phyloP scores from a whole-genome alignment of 805 yeast species.

The Clavispora vitiphila region DNA sequence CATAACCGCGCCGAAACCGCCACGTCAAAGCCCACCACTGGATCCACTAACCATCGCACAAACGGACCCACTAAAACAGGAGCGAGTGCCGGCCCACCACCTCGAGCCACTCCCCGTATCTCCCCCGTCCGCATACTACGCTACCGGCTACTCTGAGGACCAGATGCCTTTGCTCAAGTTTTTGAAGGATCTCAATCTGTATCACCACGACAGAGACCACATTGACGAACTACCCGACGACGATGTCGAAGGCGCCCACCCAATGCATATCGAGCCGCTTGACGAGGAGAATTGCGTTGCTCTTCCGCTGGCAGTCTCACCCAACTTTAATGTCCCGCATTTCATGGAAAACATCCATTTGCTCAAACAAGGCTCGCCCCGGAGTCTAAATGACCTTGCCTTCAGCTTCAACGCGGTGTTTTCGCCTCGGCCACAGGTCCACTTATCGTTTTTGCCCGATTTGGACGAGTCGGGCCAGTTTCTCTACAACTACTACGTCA shows the following conservation, averaged over 20 bases:
- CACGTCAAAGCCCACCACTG: too few relatives aligned
- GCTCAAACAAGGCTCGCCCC: constrained; percentile 7
- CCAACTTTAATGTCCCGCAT: constrained; percentile 9
- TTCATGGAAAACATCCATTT: constrained; percentile 12
- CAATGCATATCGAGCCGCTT: not conserved
- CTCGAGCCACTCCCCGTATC: not conserved
- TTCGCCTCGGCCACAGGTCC: constrained; percentile 24
- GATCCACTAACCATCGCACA: too few relatives aligned
- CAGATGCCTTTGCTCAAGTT: not conserved
- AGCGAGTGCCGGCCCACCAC: not conserved
- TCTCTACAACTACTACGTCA: constrained; percentile 47
- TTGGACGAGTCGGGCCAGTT: constrained; percentile 16
- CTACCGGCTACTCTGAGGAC: not conserved
- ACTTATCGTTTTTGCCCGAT: constrained; percentile 16
- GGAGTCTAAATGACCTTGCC: constrained; percentile 5
- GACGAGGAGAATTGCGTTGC: not conserved
- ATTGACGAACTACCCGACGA: not conserved
- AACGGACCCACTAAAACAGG: not conserved
- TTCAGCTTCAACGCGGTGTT: constrained; percentile 18
- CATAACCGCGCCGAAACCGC: too few relatives aligned
- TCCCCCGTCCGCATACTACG: not conserved
- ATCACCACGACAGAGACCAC: not conserved
- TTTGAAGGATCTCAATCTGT: not conserved
- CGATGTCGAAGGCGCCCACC: not conserved
- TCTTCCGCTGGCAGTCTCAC: not conserved